phyloP scores from a whole-genome alignment of 495 filamentous ascomycete species.

The Penicillium cosmopolitanum region DNA sequence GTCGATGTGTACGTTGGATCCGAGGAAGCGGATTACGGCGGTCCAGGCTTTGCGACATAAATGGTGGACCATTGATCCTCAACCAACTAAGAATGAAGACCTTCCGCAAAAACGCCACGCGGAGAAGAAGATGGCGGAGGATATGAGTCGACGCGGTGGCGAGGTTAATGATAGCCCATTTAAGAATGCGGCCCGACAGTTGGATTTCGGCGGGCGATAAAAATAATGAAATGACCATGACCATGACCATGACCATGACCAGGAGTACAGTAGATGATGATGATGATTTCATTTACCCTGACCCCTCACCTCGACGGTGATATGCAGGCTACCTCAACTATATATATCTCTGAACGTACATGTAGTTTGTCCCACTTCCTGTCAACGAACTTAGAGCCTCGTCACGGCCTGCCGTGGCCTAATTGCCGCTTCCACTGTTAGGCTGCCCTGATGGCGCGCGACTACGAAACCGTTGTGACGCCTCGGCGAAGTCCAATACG shows the following conservation, averaged over 20 bases:
- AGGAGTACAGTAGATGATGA: conserved; percentile 1
- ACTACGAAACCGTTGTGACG: background rate
- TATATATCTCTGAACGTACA: background rate
- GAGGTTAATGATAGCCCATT: conserved; percentile 66
- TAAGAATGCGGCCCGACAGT: conserved; percentile 79
- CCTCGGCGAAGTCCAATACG: background rate
- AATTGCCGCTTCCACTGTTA: background rate
- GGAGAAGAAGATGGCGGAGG: conserved; percentile 75
- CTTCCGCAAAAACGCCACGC: conserved; percentile 67
- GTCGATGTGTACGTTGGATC: conserved; percentile 84
- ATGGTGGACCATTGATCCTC: conserved; percentile 86
- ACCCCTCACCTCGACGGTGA: conserved; percentile 5
- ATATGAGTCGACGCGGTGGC: conserved; percentile 80
- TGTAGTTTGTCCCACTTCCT: background rate
- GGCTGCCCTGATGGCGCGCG: background rate
- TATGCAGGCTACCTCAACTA: conserved; percentile 4
- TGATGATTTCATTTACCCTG: conserved; percentile 9
- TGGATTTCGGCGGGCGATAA: conserved; percentile 71
- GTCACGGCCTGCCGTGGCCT: background rate
- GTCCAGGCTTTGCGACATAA: conserved; percentile 74
- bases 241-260: no score
- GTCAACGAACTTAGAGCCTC: background rate
- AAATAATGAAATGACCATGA: no score
- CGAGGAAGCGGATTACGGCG: conserved; percentile 77
- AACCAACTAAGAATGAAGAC: conserved; percentile 80